A percentile compares a stretch with the other conserved stretches of the same genome.
Evolutionary conservation across 2,329 filamentous ascomycete species (phyloP).

Genomic region (Aspergillus sclerotialis): DNA sequence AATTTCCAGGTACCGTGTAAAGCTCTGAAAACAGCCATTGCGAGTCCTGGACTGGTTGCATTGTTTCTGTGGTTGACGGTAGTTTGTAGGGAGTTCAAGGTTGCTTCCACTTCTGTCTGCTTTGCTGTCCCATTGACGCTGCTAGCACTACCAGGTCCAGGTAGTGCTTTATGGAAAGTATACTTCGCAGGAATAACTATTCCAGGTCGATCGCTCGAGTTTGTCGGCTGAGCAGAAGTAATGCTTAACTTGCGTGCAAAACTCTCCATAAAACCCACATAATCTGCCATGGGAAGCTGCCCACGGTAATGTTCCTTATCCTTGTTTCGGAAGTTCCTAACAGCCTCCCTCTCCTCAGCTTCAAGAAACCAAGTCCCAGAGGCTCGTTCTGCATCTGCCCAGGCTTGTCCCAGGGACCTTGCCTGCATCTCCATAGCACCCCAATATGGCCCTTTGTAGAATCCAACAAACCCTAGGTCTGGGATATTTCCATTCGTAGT

Average conservation of each 20-base stretch:
- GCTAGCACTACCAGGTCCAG: background rate
- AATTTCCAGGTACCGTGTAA: slow-evolving; percentile 65
- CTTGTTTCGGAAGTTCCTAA: slow-evolving; percentile 15
- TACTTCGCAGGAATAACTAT: slow-evolving; percentile 52
- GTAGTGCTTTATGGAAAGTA: slow-evolving; percentile 16
- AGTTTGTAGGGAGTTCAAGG: slow-evolving; percentile 40
- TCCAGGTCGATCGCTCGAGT: slow-evolving; percentile 28
- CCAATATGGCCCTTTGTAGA: slow-evolving; percentile 81
- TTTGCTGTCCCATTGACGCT: background rate
- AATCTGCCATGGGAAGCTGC: slow-evolving; percentile 82
- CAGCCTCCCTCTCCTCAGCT: slow-evolving; percentile 14
- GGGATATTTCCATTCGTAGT: slow-evolving; percentile 56
- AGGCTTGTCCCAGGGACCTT: slow-evolving; percentile 56
- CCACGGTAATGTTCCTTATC: slow-evolving; percentile 29
- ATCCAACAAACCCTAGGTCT: slow-evolving; percentile 69
- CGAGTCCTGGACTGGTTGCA: slow-evolving; percentile 48
- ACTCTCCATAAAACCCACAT: slow-evolving; percentile 66
- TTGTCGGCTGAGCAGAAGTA: slow-evolving; percentile 30
- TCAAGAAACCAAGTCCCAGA: slow-evolving; percentile 3
- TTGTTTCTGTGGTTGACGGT: slow-evolving; percentile 30
- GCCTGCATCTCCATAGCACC: slow-evolving; percentile 84
- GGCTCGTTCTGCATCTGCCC: slow-evolving; percentile 33
- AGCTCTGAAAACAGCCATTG: slow-evolving; percentile 62
- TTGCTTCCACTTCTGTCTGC: slow-evolving; percentile 34
- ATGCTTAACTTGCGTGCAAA: slow-evolving; percentile 56